phyloP scores from a whole-genome alignment of 2,329 filamentous ascomycete genomes.

The Pestalotiopsis sp. region DNA sequence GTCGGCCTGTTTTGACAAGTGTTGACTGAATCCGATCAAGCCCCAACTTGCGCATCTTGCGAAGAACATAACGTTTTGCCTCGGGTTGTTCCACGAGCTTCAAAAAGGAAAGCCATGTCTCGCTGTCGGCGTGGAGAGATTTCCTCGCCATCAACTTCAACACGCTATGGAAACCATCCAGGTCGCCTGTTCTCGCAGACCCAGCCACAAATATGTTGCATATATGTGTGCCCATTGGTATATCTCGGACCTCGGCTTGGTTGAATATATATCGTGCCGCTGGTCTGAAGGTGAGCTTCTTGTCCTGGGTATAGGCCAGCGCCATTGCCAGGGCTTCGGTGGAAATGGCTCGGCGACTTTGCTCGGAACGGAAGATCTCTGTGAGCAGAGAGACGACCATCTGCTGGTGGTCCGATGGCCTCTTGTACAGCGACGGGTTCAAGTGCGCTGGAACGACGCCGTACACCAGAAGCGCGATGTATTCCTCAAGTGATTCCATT shows the following conservation, averaged over 20 bases:
- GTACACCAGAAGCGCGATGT: slow-evolving; percentile 28
- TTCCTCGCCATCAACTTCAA: slow-evolving; percentile 29
- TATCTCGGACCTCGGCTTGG: slow-evolving; percentile 20
- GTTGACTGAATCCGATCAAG: slow-evolving; percentile 23
- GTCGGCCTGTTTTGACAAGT: slow-evolving; percentile 23
- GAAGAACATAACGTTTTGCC: slow-evolving; percentile 47
- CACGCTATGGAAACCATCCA: slow-evolving; percentile 27
- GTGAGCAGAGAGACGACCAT: slow-evolving; percentile 28
- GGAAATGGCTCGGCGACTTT: slow-evolving; percentile 22
- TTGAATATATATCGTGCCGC: slow-evolving; percentile 24
- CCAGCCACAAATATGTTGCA: slow-evolving; percentile 27
- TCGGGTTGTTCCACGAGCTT: slow-evolving; percentile 44
- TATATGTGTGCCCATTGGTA: slow-evolving; percentile 28
- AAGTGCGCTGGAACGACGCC: slow-evolving; percentile 26
- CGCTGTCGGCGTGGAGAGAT: slow-evolving; percentile 22
- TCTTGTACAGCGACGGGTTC: slow-evolving; percentile 23
- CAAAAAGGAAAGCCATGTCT: slow-evolving; percentile 29
- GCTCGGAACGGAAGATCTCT: slow-evolving; percentile 25
- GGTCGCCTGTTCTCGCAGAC: slow-evolving; percentile 26
- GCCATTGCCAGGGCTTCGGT: slow-evolving; percentile 31
- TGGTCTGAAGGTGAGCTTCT: slow-evolving; percentile 23
- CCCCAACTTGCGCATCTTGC: slow-evolving; percentile 29
- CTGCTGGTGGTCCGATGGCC: slow-evolving; percentile 24
- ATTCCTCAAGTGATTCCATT: slow-evolving; percentile 27
- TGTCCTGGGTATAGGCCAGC: slow-evolving; percentile 24